A percentile compares a stretch with the other conserved stretches of the same genome.
Conservation (phyloP, 305 asterid species). For the Fraxinus latifolia region DNA sequence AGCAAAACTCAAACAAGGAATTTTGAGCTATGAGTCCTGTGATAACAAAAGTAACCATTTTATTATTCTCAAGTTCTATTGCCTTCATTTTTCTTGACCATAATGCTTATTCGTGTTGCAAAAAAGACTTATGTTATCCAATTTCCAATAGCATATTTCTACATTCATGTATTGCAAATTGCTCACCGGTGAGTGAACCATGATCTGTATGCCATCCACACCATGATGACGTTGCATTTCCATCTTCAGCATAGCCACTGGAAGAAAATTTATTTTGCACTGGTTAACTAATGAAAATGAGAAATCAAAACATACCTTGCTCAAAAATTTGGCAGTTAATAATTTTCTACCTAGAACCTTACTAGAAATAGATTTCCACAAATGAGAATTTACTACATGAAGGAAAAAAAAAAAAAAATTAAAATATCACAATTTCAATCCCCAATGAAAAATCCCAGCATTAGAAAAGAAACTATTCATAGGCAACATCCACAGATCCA, state of each 20-base stretch:
- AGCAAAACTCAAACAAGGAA: not conserved
- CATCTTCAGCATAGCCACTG: slow-evolving; percentile 44
- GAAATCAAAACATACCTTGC: not conserved
- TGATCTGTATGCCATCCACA: slow-evolving; percentile 99
- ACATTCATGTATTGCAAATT: slow-evolving; percentile 17
- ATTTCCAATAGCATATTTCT: not conserved
- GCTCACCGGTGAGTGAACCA: slow-evolving; percentile 82
- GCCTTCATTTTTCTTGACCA: not conserved
- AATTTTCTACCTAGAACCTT: not conserved
- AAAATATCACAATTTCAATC: not conserved
- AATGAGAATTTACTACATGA: not conserved
- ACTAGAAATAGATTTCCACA: not conserved
- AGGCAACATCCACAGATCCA: not conserved
- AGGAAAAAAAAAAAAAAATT: not conserved
- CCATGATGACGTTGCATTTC: slow-evolving; percentile 71
- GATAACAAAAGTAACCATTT: not conserved
- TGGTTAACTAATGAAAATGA: slow-evolving; percentile 8
- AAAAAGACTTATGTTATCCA: not conserved
- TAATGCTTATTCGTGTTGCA: not conserved
- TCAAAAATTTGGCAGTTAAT: not conserved
- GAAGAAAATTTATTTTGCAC: slow-evolving; percentile 21
- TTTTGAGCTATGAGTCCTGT: not conserved
- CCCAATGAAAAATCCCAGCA: not conserved
- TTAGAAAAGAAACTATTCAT: not conserved
- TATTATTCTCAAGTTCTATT: not conserved